Percentiles rank a stretch among this genome's conserved stretches.
Conservation (phyloP, 176 grass and related monocot species). For the Urochloa ruziziensis region DNA sequence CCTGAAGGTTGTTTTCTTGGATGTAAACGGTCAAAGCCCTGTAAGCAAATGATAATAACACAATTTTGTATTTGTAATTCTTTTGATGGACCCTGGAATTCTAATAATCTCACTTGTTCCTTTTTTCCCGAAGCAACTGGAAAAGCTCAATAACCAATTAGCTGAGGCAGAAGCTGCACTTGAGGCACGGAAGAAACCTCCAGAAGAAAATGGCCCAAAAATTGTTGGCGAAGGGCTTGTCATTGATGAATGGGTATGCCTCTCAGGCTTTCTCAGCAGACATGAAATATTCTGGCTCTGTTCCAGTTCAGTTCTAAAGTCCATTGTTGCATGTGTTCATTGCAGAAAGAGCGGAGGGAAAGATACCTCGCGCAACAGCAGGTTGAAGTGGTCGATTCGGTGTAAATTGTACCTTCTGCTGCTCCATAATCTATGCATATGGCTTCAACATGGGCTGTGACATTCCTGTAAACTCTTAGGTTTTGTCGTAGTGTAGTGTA, state of each 20-base stretch:
- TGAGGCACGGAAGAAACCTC: constrained; percentile 79
- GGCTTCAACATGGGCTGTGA: constrained; percentile 29
- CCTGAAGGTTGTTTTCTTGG: constrained; percentile 87
- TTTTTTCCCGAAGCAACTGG: constrained; percentile 74
- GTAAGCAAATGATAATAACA: constrained; percentile 47
- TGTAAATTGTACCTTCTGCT: constrained; percentile 56
- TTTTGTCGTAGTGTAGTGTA: constrained; percentile 40
- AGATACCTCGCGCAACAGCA: constrained; percentile 86
- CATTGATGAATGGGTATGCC: constrained; percentile 92
- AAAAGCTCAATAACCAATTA: constrained; percentile 81
- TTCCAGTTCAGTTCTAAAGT: not conserved
- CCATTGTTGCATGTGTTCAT: not conserved
- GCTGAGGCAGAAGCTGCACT: constrained; percentile 88
- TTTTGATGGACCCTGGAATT: not conserved
- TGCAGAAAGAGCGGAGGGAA: constrained; percentile 92
- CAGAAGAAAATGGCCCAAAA: constrained; percentile 81
- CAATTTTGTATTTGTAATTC: not conserved
- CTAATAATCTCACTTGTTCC: not conserved
- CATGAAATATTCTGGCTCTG: not conserved
- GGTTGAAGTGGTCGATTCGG: constrained; percentile 75
- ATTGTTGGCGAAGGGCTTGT: constrained; percentile 92
- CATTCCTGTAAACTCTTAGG: constrained; percentile 44
- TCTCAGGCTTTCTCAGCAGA: not conserved
- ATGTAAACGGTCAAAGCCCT: constrained; percentile 50
- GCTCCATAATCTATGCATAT: constrained; percentile 5